Evolutionary conservation across 176 grass and related monocot genomes (phyloP).

Genomic region (Carex littledalei): DNA sequence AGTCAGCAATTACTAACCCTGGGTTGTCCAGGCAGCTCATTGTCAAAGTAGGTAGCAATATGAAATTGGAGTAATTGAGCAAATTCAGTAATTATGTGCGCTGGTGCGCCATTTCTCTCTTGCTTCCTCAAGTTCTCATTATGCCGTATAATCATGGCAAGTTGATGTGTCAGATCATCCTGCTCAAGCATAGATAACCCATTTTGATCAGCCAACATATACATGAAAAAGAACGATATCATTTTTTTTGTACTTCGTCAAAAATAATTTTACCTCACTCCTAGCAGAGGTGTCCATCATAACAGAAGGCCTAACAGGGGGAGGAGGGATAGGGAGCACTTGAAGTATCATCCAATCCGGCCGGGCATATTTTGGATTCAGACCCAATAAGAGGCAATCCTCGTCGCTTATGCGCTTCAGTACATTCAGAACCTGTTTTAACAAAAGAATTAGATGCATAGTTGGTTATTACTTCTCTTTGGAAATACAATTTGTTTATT

Average conservation of each 20-base stretch:
- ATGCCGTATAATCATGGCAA: conserved; percentile 96
- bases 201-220: neutral
- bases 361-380: conserved; percentile 91
- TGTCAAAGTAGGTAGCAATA: conserved; percentile 98
- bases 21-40: conserved; percentile 96
- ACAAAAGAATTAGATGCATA: conserved; percentile 3
- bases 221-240: neutral
- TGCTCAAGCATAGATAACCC: conserved; percentile 26
- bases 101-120: conserved; percentile 96
- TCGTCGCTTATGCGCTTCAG: conserved; percentile 96
- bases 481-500: neutral
- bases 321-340: conserved; percentile 95
- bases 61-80: conserved; percentile 95
- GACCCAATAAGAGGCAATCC: conserved; percentile 79
- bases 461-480: neutral
- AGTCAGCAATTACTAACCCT: conserved; percentile 1
- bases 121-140: conserved; percentile 96
- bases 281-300: conserved; percentile 99
- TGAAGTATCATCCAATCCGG: conserved; percentile 99
- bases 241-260: neutral
- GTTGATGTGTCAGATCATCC: conserved; percentile 98
- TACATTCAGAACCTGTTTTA: conserved; percentile 78
- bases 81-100: conserved; percentile 98
- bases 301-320: conserved; percentile 96
- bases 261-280: conserved; percentile 58